Base-by-base conservation (phyloP, 352 stramenopile species). In the Globisporangium uncinulatum region DNA sequence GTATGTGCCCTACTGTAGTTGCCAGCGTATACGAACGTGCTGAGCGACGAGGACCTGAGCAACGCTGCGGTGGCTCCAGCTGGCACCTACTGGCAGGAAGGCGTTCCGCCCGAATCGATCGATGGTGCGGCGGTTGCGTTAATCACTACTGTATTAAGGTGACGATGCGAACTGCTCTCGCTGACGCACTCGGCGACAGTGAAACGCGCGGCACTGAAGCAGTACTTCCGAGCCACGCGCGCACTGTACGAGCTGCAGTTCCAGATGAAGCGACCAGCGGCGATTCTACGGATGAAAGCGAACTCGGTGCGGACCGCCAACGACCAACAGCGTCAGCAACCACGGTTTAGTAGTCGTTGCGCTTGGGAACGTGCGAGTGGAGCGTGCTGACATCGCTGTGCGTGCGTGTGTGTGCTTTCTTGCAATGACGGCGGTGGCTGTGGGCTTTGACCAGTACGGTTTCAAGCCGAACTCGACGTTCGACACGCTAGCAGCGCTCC, bases 231-330 rank as follows among this genome's bases (percentile, higher is more conserved):
- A 43, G 79, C 78, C 3, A 73, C 77, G 8, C 68, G 84, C 11
- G 70, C 74, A 19, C 53, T 94, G 24, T 94, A 90, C 47, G 76
- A 92, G 37, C 70, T 87, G 47, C 82, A 92, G 49, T 87, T 74
- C 49, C 76, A 88, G 58, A 74, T 84, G 66, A 92, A 87, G 63
- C 66, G 82, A 19, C 82, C 79, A 1, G 76, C 73, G 17, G 82
- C 79, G 13, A 86, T 92, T 39, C 59, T 91, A 37, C 83, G 86
- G 63, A 89, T 85, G 65, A 90, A 88, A 48, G 50, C 69, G 11
- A 91, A 83, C 45, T 63, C 67, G 46, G 76, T 89, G 37, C 61
- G 70, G 24, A 29, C 24, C 24, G 24, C 24, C 24, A 29, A 1
- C 24, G 24, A 29, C 24, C 24, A 29, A 29, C 24, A 29, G 24